Conservation (phyloP, 2,329 filamentous ascomycete genomes). For the Cyphellophora attinorum region DNA sequence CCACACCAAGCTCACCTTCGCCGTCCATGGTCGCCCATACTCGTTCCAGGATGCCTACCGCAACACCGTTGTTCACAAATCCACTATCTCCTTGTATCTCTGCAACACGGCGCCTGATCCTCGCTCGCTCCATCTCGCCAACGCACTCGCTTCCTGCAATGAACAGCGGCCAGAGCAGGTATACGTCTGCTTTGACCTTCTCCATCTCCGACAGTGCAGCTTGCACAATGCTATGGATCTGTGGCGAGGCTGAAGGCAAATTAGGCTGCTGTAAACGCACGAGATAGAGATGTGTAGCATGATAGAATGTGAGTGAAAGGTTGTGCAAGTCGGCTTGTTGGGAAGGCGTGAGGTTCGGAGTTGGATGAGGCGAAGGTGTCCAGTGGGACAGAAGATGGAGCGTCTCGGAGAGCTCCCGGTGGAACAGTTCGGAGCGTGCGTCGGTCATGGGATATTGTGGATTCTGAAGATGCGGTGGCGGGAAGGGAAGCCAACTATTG, state of each 20-base stretch:
- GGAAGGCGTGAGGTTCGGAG: conserved; percentile 36
- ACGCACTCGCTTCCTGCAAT: conserved; percentile 84
- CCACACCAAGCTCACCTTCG: background rate
- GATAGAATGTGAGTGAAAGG: conserved; percentile 83
- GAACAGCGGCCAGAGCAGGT: conserved; percentile 87
- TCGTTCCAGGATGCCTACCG: conserved; percentile 74
- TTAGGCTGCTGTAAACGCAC: conserved; percentile 74
- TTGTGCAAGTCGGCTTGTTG: conserved; percentile 68
- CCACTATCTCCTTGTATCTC: conserved; percentile 83
- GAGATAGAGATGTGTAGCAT: conserved; percentile 79
- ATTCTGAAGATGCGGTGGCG: conserved; percentile 39
- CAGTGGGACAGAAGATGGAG: conserved; percentile 68
- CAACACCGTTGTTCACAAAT: conserved; percentile 87
- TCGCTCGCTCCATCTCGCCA: conserved; percentile 65
- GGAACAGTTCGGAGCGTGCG: conserved; percentile 53
- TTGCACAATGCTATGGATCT: conserved; percentile 74
- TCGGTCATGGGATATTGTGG: conserved; percentile 22
- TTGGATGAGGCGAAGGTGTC: conserved; percentile 24
- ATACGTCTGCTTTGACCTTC: conserved; percentile 73
- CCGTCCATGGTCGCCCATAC: conserved; percentile 50
- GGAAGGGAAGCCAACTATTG: conserved; percentile 23
- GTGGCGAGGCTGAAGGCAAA: conserved; percentile 61
- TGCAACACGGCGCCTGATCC: conserved; percentile 69
- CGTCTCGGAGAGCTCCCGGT: conserved; percentile 66
- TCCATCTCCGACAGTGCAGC: conserved; percentile 77